Percentiles rank a stretch among this genome's conserved stretches.
phyloP scores from a whole-genome alignment of 805 yeast genomes.

The Spathaspora gorwiae region DNA sequence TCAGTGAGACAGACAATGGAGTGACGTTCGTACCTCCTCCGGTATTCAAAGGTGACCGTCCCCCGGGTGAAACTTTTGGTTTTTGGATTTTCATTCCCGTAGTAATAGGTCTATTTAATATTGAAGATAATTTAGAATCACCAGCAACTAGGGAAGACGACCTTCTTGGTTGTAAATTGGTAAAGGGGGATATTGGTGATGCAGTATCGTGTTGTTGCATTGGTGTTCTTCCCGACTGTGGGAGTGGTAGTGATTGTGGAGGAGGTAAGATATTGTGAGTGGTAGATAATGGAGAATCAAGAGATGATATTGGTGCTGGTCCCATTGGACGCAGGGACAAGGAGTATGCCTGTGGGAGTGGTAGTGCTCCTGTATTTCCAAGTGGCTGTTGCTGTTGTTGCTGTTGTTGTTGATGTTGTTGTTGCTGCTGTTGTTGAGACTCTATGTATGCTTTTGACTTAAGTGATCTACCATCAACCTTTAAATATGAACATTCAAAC shows the following conservation, averaged over 20 bases:
- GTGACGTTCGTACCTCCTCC: too few species aligned
- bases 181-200: not conserved
- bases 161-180: not conserved
- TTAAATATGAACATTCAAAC: constrained; percentile 24
- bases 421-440: not conserved
- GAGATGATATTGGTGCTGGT: not conserved
- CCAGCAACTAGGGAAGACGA: not conserved
- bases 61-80: not conserved
- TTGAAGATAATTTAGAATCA: not conserved
- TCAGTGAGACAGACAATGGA: too few species aligned
- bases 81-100: not conserved
- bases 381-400: not conserved
- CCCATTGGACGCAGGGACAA: not conserved
- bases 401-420: not conserved
- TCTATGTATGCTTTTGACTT: constrained; percentile 7
- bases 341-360: not conserved
- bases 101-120: not conserved
- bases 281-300: not conserved
- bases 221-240: too few species aligned
- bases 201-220: not conserved
- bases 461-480: constrained; percentile 16
- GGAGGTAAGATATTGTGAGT: not conserved
- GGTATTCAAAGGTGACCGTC: too few species aligned
- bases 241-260: not conserved
- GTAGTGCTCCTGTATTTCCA: not conserved